These are phyloP conservation scores for Gossypium sturtianum DNA, from an alignment of 345 rosid genomes.

Conservation along the genomic window DNA sequence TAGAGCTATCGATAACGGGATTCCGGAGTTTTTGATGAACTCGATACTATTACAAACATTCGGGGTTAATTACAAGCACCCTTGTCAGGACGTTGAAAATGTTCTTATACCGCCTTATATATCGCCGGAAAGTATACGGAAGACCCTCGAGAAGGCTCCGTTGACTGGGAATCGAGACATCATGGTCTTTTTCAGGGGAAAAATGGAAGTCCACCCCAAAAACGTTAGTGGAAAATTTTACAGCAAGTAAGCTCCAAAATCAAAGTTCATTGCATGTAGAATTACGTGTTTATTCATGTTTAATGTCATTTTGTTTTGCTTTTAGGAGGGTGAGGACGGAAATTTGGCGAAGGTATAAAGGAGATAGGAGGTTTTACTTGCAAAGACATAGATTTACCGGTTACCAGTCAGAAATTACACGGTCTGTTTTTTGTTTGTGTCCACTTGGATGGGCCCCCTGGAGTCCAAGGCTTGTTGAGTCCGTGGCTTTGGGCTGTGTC, in stretches of 20 bases:
- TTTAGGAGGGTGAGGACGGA: constrained; percentile 80
- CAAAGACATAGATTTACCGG: constrained; percentile 72
- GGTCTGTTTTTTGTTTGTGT: constrained; percentile 82
- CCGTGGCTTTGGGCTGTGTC: constrained; percentile 80
- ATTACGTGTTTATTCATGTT: constrained; percentile 1
- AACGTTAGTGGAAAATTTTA: constrained; percentile 84
- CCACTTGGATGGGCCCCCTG: constrained; percentile 99
- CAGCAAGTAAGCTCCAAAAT: constrained; percentile 61
- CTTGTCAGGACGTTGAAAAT: constrained; percentile 78
- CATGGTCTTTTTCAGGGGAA: constrained; percentile 85
- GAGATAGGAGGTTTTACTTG: constrained; percentile 69
- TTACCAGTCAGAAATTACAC: constrained; percentile 69
- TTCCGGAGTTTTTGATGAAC: constrained; percentile 77
- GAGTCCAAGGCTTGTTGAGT: constrained; percentile 93
- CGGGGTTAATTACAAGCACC: constrained; percentile 75
- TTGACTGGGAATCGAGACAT: constrained; percentile 56
- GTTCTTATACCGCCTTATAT: constrained; percentile 92
- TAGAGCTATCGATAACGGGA: constrained; percentile 68
- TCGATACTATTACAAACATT: constrained; percentile 87
- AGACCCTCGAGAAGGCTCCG: constrained; percentile 39
- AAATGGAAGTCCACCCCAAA: constrained; percentile 96
- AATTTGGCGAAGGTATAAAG: constrained; percentile 61
- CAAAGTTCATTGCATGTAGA: neutral
- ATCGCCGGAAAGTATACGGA: constrained; percentile 51
- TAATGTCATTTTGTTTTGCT: neutral